Evolutionary conservation across 1,284 basidiomycete genomes (phyloP).

Genomic region (Sparassis latifolia): DNA sequence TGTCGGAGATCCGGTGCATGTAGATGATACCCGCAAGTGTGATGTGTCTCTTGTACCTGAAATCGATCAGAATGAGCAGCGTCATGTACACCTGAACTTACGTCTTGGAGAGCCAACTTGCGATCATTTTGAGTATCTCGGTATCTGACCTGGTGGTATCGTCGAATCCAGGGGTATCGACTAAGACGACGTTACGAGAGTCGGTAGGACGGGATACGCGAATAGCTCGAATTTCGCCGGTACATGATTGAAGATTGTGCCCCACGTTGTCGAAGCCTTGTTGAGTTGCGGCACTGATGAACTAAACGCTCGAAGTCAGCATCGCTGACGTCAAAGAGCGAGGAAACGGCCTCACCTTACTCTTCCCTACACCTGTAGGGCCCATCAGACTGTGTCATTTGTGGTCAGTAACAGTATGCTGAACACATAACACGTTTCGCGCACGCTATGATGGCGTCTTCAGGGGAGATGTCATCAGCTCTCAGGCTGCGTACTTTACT

Average conservation of each 20-base stretch:
- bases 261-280: neutral
- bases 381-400: too few relatives aligned
- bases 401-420: too few relatives aligned
- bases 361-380: too few relatives aligned
- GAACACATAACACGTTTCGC: too few relatives aligned
- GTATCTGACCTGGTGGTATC: slow-evolving; percentile 31
- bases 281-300: too few relatives aligned
- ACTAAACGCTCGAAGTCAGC: too few relatives aligned
- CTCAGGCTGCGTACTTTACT: too few relatives aligned
- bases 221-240: neutral
- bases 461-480: too few relatives aligned
- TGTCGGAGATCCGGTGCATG: slow-evolving; percentile 48
- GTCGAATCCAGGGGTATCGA: slow-evolving; percentile 38
- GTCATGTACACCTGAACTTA: neutral
- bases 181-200: slow-evolving; percentile 2
- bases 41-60: slow-evolving; percentile 31
- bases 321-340: too few relatives aligned
- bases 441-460: too few relatives aligned
- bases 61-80: neutral
- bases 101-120: slow-evolving; percentile 25
- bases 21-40: slow-evolving; percentile 46
- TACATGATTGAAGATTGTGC: neutral
- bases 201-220: too few relatives aligned
- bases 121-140: slow-evolving; percentile 28
- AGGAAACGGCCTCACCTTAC: too few relatives aligned